Evolutionary conservation across 257 asterid genomes (phyloP), one percentile per base, ranked within the genome.

Genomic region (Craterostigma plantagineum): DNA sequence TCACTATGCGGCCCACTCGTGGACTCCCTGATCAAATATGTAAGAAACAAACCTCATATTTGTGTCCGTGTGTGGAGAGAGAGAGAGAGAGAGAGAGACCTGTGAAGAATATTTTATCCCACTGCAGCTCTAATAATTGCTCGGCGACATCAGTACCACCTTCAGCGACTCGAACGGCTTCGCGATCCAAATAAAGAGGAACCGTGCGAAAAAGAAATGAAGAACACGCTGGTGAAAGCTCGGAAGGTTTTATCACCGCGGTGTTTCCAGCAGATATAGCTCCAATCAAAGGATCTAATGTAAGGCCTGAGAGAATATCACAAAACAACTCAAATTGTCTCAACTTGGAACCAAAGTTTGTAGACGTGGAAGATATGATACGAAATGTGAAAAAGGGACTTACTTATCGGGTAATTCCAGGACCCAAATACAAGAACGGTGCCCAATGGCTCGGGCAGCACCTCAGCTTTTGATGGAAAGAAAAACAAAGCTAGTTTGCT

Each of bases 41-140:
- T 23, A 23, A 2, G 30, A 15, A 43, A 16, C 2, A 1, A 14
- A 43, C 17, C 2, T 14, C 3, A 40, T 23, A 2, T 23, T 23
- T 23, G 30, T 23, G 30, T 23, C n/a, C n/a, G 30, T 23, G 30
- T 6, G 30, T 23, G n/a, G n/a, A n/a, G n/a, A n/a, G n/a, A n/a
- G n/a, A n/a, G n/a, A n/a, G n/a, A n/a, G n/a, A 23, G 30, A 23
- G 30, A 23, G 30, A 23, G 30, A 23, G 30, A 76, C 96, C 96
- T 68, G 96, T 85, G 73, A 85, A 85, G 38, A 85, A 64, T 16
- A 85, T 77, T 59, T 84, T 80, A 72, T 84, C 92, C 93, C 93
- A 84, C 62, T 77, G 73, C 0, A 38, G 71, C 7, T 64, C 82
- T 63, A 77, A 14, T 11, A 85, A 64, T 38, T 63, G 43, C 45